These are phyloP conservation scores for Venturia oleaginea DNA, from an alignment of 2,329 filamentous ascomycete genomes.

Conservation along the genomic window DNA sequence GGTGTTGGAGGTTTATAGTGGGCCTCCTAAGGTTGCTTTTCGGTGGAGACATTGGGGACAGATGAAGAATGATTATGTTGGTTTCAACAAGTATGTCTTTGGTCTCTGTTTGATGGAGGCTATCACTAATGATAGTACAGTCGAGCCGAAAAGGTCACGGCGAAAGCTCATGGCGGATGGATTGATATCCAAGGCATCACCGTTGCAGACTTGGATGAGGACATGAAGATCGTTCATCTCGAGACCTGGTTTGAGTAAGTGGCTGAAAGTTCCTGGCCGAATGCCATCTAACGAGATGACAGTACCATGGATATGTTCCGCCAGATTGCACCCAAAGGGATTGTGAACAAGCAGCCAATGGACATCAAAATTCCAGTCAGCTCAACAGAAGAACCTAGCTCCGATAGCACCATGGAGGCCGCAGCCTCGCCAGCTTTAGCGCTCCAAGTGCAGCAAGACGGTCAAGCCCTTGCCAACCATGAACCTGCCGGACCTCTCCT, in stretches of 20 bases:
- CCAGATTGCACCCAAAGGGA: slow-evolving; percentile 47
- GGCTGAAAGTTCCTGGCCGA: no score
- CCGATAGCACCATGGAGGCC: background rate
- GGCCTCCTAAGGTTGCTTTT: slow-evolving; percentile 53
- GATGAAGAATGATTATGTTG: slow-evolving; percentile 59
- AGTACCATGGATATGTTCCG: slow-evolving; percentile 55
- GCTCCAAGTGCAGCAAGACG: background rate
- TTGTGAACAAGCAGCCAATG: slow-evolving; percentile 17
- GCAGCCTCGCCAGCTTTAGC: background rate
- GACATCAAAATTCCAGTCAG: background rate
- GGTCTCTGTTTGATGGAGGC: no score
- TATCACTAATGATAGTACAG: slow-evolving; percentile 27
- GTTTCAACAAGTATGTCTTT: slow-evolving; percentile 48
- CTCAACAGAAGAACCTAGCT: background rate
- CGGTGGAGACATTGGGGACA: slow-evolving; percentile 60
- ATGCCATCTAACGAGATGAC: background rate
- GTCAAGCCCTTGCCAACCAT: background rate
- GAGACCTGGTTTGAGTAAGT: slow-evolving; percentile 53
- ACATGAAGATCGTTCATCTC: slow-evolving; percentile 47
- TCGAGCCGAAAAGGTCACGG: slow-evolving; percentile 52
- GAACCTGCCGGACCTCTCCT: background rate
- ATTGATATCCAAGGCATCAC: slow-evolving; percentile 58
- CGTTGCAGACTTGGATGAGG: slow-evolving; percentile 52
- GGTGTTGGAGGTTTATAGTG: slow-evolving; percentile 58
- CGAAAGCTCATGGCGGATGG: slow-evolving; percentile 49